Evolutionary conservation across 257 asterid genomes (phyloP).

Genomic region (Leptodermis oblonga): DNA sequence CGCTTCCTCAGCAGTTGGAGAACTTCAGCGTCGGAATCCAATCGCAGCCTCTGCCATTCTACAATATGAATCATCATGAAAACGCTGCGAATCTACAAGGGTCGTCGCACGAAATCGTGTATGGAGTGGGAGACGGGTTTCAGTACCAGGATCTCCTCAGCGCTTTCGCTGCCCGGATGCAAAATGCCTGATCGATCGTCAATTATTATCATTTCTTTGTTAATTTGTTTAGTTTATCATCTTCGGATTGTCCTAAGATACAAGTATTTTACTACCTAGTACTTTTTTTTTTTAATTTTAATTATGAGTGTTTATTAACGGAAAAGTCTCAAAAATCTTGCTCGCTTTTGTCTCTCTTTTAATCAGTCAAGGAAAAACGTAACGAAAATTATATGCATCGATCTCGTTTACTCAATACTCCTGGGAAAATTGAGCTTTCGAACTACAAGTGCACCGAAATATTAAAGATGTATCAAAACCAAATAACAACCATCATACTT

Average conservation of each 20-base stretch:
- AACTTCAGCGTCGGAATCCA: slow-evolving; percentile 23
- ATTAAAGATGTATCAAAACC: no score
- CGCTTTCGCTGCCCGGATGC: slow-evolving; percentile 28
- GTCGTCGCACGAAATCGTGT: slow-evolving; percentile 19
- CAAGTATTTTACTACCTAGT: no score
- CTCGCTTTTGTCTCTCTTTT: no score
- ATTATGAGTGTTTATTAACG: no score
- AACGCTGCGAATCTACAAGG: slow-evolving; percentile 16
- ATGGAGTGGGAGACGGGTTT: slow-evolving; percentile 24
- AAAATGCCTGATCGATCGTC: slow-evolving; percentile 24
- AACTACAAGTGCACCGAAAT: no score
- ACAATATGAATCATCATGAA: slow-evolving; percentile 5
- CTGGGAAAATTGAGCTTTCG: no score
- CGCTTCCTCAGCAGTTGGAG: slow-evolving; percentile 22
- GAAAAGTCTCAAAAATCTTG: neutral
- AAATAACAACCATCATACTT: no score
- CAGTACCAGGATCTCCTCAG: slow-evolving; percentile 33
- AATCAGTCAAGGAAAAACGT: no score
- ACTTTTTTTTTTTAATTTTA: no score
- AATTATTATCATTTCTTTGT: neutral
- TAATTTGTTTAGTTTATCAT: no score
- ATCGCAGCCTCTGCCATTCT: slow-evolving; percentile 17
- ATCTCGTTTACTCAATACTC: no score
- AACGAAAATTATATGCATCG: no score
- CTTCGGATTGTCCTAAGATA: neutral